These are phyloP conservation scores for Metschnikowia continentalis DNA, from an alignment of 805 yeast genomes.

Conservation along the genomic window DNA sequence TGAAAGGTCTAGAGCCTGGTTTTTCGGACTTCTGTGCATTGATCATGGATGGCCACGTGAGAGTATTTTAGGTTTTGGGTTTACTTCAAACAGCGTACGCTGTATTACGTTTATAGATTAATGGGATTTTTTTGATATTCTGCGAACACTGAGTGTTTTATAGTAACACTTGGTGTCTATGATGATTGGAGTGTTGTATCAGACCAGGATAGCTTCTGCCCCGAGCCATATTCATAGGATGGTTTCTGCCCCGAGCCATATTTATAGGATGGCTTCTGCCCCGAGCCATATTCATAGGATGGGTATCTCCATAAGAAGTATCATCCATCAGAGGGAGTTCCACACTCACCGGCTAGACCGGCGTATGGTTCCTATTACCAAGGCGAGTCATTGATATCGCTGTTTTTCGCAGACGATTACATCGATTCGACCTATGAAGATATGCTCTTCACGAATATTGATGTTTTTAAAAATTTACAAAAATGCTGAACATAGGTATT, in stretches of 20 bases:
- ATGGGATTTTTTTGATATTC: background rate
- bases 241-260: too few relatives aligned
- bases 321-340: background rate
- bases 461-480: too few relatives aligned
- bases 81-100: background rate
- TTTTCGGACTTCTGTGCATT: conserved; percentile 8
- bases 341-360: background rate
- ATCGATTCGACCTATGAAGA: background rate
- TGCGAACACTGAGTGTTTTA: too few relatives aligned
- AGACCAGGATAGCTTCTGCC: too few relatives aligned
- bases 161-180: too few relatives aligned
- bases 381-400: background rate
- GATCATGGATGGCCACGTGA: background rate
- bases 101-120: conserved; percentile 1
- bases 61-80: background rate
- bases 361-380: background rate
- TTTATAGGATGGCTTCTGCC: too few relatives aligned
- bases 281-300: too few relatives aligned
- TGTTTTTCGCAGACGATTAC: background rate
- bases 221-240: too few relatives aligned
- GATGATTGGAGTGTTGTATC: too few relatives aligned
- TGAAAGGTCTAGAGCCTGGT: too few relatives aligned
- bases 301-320: background rate
- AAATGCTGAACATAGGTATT: too few relatives aligned
- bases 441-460: too few relatives aligned